Base-by-base conservation (phyloP, 2,329 filamentous ascomycete genomes). In the Cytospora paraplurivora region DNA sequence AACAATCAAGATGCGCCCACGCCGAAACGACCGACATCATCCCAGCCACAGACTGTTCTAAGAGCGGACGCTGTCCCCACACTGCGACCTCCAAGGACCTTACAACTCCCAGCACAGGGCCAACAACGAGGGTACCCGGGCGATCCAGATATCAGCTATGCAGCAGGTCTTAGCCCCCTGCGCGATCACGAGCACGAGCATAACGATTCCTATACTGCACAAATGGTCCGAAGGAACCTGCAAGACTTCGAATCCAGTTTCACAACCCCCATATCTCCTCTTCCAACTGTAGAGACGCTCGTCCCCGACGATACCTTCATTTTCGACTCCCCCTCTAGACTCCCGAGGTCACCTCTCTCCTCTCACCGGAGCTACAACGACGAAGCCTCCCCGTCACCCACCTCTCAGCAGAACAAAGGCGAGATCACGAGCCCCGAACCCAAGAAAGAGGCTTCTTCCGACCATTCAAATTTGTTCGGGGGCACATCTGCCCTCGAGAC, bases 211-310 rank as follows among this genome's bases (percentile, higher is more conserved):
- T 72, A 84, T 50, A 81, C 80, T 51, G 83, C 86, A 67, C 78
- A 81, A 54, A 79, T 79, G 51, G 78, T 87, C 21, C 78, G 81
- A 66, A 80, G 81, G 62, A 85, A 88, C 70, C 73, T 89, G 21
- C 80, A 83, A 68, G 86, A 89, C 69, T 81, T 88, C 66, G 87
- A 89, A 71, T 88, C 86, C 38, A 89, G 86, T 75, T 89, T 89
- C 70, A 72, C 87, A 61, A 82, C 84, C 1, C 79, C 81, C 7
- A 72, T 84, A 7, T 88, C 86, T 8, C 85, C 86, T 13, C 79
- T 87, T 54, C 79, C 78, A 41, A 77, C 77, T 35, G 76, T 79
- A 57, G 74, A 78, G 11, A 75, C 77, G 38, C 76, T 76, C 67
- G 83, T 80, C 55, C 72, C 79, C 62, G 85, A 88, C 74, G 85